These are phyloP conservation scores for Paramecium tetraurelia DNA, from an alignment of 73 alveolate genomes.

Conservation along the genomic window DNA sequence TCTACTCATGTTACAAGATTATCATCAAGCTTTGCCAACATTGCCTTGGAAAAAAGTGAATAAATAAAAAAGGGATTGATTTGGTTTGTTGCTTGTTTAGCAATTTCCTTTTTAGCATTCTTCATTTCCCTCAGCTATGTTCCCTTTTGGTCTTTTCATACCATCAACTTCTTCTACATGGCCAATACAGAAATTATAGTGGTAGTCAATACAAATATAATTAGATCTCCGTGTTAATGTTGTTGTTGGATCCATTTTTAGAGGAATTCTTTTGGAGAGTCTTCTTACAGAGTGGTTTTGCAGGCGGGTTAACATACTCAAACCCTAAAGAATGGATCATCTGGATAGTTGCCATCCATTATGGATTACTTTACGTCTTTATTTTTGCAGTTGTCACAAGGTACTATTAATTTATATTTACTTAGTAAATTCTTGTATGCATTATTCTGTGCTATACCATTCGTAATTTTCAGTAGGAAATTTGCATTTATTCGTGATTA, in stretches of 20 bases:
- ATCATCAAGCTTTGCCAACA: neutral
- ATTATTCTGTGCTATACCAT: slow-evolving; percentile 25
- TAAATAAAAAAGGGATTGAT: neutral
- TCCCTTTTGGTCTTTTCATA: slow-evolving; percentile 1
- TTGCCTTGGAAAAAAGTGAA: neutral
- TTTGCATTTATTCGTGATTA: neutral
- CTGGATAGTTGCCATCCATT: slow-evolving; percentile 39
- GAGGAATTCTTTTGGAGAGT: slow-evolving; percentile 32
- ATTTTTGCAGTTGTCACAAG: neutral
- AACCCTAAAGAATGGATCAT: slow-evolving; percentile 11
- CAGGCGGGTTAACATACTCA: slow-evolving; percentile 13
- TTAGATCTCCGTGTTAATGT: slow-evolving; percentile 3
- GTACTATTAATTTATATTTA: neutral
- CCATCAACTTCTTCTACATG: slow-evolving; percentile 12
- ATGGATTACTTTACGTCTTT: neutral
- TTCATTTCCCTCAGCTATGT: neutral
- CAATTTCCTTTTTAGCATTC: neutral
- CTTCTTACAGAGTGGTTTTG: neutral
- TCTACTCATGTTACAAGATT: slow-evolving; percentile 36
- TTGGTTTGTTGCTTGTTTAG: neutral
- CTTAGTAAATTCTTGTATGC: neutral
- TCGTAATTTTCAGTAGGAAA: slow-evolving; percentile 21
- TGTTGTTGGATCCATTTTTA: slow-evolving; percentile 11
- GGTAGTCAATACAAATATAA: neutral
- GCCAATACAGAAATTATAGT: neutral